Evolutionary conservation across 257 asterid species (phyloP).

Genomic region (Solanum ossicruentum): DNA sequence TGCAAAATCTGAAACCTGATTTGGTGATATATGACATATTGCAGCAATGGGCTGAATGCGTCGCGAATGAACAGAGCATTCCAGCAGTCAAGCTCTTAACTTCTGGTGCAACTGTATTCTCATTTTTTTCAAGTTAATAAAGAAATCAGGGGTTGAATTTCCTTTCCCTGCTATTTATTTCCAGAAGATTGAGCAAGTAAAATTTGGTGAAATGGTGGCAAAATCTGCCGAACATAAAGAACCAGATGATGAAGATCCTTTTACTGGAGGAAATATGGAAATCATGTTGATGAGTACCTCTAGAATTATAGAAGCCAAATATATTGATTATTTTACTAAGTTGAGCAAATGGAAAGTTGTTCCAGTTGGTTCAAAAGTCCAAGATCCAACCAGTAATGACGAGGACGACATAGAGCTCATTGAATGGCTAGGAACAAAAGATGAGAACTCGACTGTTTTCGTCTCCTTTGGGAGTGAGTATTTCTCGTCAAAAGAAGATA

Average conservation of each 20-base stretch:
- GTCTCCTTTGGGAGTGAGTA: not conserved
- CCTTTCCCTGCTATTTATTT: constrained; percentile 22
- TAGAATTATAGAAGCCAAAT: constrained; percentile 32
- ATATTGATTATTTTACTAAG: constrained; percentile 18
- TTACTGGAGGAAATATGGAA: not conserved
- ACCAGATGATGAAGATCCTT: constrained; percentile 3
- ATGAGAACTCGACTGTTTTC: not conserved
- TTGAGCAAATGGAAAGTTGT: not conserved
- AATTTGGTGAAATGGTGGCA: not conserved
- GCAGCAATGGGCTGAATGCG: not conserved
- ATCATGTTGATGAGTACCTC: constrained; percentile 17
- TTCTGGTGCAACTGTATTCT: constrained; percentile 14
- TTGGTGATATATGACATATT: not conserved
- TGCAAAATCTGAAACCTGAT: constrained; percentile 5
- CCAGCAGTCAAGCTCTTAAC: constrained; percentile 17
- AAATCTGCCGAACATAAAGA: constrained; percentile 1
- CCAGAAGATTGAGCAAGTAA: constrained; percentile 1
- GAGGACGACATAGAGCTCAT: not conserved
- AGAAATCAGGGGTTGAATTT: not conserved
- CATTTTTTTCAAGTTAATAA: constrained; percentile 4
- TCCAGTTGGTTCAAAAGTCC: constrained; percentile 21
- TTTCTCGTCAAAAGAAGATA: not conserved
- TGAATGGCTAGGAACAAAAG: not conserved
- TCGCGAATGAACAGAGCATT: not conserved
- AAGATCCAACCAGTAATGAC: not conserved